phyloP scores from a whole-genome alignment of 345 rosid genomes.

The Leavenworthia alabamica region DNA sequence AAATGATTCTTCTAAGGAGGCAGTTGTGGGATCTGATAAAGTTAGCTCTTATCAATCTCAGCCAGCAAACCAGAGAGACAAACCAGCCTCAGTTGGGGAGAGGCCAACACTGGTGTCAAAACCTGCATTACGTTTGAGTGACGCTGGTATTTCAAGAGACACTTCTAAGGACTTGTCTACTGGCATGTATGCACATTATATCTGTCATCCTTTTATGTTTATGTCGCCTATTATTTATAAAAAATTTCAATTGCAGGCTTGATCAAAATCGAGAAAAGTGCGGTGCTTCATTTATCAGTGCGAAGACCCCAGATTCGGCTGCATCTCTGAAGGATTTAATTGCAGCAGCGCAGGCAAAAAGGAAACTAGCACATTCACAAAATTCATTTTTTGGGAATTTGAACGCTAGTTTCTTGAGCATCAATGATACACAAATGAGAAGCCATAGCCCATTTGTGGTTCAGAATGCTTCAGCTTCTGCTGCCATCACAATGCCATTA shows the following conservation, averaged over 20 bases:
- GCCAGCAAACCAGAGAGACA: conserved; percentile 43
- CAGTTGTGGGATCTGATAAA: conserved; percentile 33
- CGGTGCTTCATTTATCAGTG: conserved; percentile 32
- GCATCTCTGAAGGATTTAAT: conserved; percentile 84
- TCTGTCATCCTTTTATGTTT: conserved; percentile 14
- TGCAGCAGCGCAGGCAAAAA: conserved; percentile 97
- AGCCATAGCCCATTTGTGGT: conserved; percentile 52
- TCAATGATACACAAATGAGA: conserved; percentile 40
- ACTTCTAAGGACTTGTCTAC: conserved; percentile 35
- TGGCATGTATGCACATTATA: conserved; percentile 39
- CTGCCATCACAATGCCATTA: conserved; percentile 34
- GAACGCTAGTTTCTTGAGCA: conserved; percentile 37
- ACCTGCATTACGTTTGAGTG: conserved; percentile 34
- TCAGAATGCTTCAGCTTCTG: conserved; percentile 43
- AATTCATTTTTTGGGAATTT: conserved; percentile 34
- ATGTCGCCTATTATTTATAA: background rate
- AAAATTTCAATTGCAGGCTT: conserved; percentile 27
- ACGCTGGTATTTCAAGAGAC: conserved; percentile 35
- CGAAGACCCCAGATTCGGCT: conserved; percentile 58
- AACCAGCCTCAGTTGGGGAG: conserved; percentile 44
- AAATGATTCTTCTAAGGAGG: conserved; percentile 40
- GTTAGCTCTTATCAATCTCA: conserved; percentile 44
- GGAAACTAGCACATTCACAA: conserved; percentile 73
- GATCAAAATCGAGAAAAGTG: conserved; percentile 46
- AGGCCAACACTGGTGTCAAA: conserved; percentile 48